Conservation (phyloP, 768 basidiomycete genomes). For the Lentinula sp. region DNA sequence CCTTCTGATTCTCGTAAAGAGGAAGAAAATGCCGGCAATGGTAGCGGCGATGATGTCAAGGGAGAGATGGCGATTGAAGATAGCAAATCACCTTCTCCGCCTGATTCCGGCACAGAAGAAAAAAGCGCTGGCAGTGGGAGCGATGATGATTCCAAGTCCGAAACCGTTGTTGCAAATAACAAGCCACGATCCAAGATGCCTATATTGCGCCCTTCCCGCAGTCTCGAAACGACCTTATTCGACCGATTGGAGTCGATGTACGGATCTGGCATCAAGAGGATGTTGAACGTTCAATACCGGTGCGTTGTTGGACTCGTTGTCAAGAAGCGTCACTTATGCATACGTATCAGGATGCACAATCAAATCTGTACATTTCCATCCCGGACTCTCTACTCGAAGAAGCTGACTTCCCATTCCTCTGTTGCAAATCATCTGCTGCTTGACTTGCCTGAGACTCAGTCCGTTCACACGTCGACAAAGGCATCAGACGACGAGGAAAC, state of each 20-base stretch:
- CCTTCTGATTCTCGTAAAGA: neutral
- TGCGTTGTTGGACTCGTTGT: constrained; percentile 20
- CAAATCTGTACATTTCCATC: constrained; percentile 87
- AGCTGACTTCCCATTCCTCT: constrained; percentile 62
- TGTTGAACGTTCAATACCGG: constrained; percentile 91
- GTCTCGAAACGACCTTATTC: constrained; percentile 83
- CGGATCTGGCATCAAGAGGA: constrained; percentile 72
- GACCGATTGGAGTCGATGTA: constrained; percentile 89
- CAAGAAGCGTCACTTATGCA: neutral
- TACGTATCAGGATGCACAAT: constrained; percentile 67
- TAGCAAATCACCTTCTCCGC: neutral
- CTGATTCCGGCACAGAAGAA: neutral
- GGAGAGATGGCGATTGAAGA: no score
- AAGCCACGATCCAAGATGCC: neutral
- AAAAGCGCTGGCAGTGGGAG: neutral
- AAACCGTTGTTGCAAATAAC: neutral
- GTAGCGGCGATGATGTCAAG: neutral
- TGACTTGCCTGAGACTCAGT: constrained; percentile 52
- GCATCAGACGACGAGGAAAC: constrained; percentile 52
- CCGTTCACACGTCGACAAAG: neutral
- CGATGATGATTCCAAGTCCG: neutral
- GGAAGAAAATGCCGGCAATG: neutral
- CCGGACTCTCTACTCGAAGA: constrained; percentile 67
- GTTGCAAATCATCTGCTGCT: constrained; percentile 69
- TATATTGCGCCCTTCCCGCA: neutral